Conservation (phyloP, 768 basidiomycete species). For the Suillus subalutaceus region DNA sequence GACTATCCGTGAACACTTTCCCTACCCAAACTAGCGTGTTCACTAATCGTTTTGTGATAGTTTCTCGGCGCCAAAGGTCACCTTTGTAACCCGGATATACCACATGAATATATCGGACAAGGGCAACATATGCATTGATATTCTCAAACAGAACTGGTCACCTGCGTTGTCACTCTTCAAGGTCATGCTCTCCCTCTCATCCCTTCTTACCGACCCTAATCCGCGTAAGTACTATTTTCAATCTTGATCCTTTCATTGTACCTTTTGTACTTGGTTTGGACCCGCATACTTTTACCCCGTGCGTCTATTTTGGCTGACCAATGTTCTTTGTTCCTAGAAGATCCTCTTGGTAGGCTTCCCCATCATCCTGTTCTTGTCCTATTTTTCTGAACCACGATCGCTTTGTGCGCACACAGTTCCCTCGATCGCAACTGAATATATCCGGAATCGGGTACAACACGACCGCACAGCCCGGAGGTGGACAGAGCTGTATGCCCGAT, state of each 20-base stretch:
- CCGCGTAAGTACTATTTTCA: slow-evolving; percentile 60
- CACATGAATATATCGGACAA: slow-evolving; percentile 88
- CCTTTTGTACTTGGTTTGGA: background rate
- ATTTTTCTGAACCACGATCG: background rate
- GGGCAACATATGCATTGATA: slow-evolving; percentile 84
- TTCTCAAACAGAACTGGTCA: slow-evolving; percentile 93
- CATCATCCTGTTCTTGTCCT: background rate
- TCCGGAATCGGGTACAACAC: slow-evolving; percentile 66
- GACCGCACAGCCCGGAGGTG: slow-evolving; percentile 79
- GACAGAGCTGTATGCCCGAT: slow-evolving; percentile 73
- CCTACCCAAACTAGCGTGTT: slow-evolving; percentile 6
- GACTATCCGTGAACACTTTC: slow-evolving; percentile 75
- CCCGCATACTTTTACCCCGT: slow-evolving; percentile 9
- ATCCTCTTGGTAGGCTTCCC: slow-evolving; percentile 62
- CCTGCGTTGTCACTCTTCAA: slow-evolving; percentile 94
- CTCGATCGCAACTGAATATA: slow-evolving; percentile 70
- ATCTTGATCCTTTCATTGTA: slow-evolving; percentile 1
- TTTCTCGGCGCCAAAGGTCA: slow-evolving; percentile 79
- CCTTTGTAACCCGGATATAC: slow-evolving; percentile 79
- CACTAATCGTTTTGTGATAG: slow-evolving; percentile 37
- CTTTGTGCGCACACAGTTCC: slow-evolving; percentile 52
- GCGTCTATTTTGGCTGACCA: slow-evolving; percentile 7
- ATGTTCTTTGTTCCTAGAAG: slow-evolving; percentile 44
- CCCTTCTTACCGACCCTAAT: slow-evolving; percentile 92
- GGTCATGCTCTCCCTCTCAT: slow-evolving; percentile 91